Evolutionary conservation across 352 stramenopile genomes (phyloP).

Genomic region (Phytopythium cucurbitacearum): DNA sequence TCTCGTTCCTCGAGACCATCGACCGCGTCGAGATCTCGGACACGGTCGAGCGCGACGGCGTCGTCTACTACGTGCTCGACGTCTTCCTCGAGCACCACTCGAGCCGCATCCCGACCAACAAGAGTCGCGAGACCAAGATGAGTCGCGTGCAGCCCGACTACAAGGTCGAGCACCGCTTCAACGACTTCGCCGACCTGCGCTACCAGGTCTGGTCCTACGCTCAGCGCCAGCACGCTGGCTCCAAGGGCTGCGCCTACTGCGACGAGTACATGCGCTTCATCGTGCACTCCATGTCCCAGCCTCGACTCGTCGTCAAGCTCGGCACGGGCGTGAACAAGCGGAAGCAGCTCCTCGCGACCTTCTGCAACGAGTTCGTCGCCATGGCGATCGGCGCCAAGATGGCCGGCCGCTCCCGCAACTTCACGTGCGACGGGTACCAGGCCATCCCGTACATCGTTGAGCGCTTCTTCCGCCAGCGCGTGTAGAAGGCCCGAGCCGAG

Average conservation of each 20-base stretch:
- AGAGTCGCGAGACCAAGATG: slow-evolving; percentile 17
- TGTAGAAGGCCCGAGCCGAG: slow-evolving; percentile 4
- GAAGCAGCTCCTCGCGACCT: slow-evolving; percentile 39
- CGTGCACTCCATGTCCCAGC: slow-evolving; percentile 44
- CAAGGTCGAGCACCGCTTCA: slow-evolving; percentile 44
- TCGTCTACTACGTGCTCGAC: slow-evolving; percentile 49
- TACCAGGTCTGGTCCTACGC: slow-evolving; percentile 45
- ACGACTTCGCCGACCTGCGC: slow-evolving; percentile 46
- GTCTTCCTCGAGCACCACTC: slow-evolving; percentile 52
- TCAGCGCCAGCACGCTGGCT: slow-evolving; percentile 28
- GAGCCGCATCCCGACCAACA: slow-evolving; percentile 58
- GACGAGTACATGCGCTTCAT: slow-evolving; percentile 49
- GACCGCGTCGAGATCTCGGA: slow-evolving; percentile 41
- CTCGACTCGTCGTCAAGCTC: slow-evolving; percentile 42
- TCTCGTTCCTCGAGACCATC: slow-evolving; percentile 30
- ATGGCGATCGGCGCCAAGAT: slow-evolving; percentile 33
- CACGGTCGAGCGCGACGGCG: slow-evolving; percentile 27
- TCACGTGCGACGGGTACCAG: slow-evolving; percentile 31
- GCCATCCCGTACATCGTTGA: slow-evolving; percentile 40
- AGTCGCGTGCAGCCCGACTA: slow-evolving; percentile 31
- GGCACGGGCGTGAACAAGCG: slow-evolving; percentile 26
- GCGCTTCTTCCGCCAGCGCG: slow-evolving; percentile 31
- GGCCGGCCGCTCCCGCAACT: slow-evolving; percentile 18
- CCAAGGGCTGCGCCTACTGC: slow-evolving; percentile 36
- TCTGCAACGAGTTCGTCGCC: slow-evolving; percentile 43